Conservation (phyloP, 1,284 basidiomycete species). For the Fomitopsis palustris region DNA sequence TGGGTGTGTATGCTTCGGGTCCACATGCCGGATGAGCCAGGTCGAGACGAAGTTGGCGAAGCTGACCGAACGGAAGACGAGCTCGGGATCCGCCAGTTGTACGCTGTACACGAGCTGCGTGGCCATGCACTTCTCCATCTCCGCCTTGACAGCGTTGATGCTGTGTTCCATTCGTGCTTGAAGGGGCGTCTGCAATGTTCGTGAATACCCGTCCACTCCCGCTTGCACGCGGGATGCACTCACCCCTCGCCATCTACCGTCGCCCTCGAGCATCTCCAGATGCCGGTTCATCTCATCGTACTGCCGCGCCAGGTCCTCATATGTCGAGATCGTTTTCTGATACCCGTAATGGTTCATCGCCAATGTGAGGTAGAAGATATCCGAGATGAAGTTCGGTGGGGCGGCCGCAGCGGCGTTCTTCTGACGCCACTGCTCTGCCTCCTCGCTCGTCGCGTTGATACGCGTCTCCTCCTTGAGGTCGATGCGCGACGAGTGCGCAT, state of each 20-base stretch:
- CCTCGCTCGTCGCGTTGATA: constrained; percentile 85
- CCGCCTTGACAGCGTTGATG: constrained; percentile 72
- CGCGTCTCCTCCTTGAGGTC: constrained; percentile 86
- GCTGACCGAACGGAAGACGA: constrained; percentile 75
- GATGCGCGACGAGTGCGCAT: constrained; percentile 67
- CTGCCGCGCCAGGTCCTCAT: constrained; percentile 69
- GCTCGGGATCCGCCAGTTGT: constrained; percentile 85
- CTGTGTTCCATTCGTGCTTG: constrained; percentile 67
- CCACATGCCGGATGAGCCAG: constrained; percentile 93
- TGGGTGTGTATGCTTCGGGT: constrained; percentile 82
- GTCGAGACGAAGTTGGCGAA: constrained; percentile 91
- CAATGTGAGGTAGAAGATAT: constrained; percentile 88
- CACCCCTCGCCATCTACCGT: constrained; percentile 77
- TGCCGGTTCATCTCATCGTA: constrained; percentile 77
- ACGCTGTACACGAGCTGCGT: constrained; percentile 80
- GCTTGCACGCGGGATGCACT: constrained; percentile 21
- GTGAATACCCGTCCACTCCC: constrained; percentile 3
- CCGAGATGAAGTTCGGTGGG: constrained; percentile 89
- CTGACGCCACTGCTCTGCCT: constrained; percentile 72
- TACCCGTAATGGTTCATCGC: constrained; percentile 87
- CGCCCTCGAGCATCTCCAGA: constrained; percentile 73
- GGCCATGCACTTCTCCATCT: constrained; percentile 66
- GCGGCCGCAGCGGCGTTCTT: constrained; percentile 44
- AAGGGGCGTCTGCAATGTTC: constrained; percentile 49
- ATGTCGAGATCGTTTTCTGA: constrained; percentile 74